phyloP scores from a whole-genome alignment of 169 alveolate species.

The Eimeria sp. region DNA sequence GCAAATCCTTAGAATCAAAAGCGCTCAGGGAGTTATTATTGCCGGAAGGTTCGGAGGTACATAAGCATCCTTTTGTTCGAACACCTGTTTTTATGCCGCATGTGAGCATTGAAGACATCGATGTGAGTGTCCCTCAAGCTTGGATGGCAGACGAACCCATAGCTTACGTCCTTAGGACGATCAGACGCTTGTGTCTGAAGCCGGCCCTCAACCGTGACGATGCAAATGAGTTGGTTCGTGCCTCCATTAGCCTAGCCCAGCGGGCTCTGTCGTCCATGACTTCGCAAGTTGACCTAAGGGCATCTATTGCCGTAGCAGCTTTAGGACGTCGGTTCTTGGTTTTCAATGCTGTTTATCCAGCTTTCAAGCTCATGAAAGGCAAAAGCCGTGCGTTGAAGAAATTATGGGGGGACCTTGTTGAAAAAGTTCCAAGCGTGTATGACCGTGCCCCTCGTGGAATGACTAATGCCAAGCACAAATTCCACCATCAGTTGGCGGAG shows the following conservation, averaged over 20 bases:
- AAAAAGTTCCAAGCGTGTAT: not conserved
- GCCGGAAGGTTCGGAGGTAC: not conserved
- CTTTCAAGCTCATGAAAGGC: not conserved
- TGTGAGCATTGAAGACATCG: not conserved
- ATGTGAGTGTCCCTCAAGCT: not conserved
- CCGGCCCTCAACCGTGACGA: not conserved
- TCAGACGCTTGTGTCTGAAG: not conserved
- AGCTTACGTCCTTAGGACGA: not conserved
- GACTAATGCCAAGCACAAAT: not conserved
- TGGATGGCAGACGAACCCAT: not conserved
- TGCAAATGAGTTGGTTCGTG: not conserved
- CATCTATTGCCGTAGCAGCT: constrained; percentile 16
- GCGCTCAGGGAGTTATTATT: not conserved
- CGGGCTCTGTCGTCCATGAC: constrained; percentile 9
- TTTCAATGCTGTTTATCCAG: constrained; percentile 7
- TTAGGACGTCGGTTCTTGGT: constrained; percentile 51
- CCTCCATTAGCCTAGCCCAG: not conserved
- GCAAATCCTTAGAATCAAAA: not conserved
- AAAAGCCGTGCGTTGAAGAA: not conserved
- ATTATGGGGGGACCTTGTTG: not conserved
- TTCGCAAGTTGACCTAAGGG: not conserved
- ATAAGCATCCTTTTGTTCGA: constrained; percentile 23
- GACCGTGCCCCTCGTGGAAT: not conserved
- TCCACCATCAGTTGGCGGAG: not conserved
- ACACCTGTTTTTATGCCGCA: not conserved